phyloP scores from a whole-genome alignment of 768 basidiomycete species.

The Hericium coralloides region DNA sequence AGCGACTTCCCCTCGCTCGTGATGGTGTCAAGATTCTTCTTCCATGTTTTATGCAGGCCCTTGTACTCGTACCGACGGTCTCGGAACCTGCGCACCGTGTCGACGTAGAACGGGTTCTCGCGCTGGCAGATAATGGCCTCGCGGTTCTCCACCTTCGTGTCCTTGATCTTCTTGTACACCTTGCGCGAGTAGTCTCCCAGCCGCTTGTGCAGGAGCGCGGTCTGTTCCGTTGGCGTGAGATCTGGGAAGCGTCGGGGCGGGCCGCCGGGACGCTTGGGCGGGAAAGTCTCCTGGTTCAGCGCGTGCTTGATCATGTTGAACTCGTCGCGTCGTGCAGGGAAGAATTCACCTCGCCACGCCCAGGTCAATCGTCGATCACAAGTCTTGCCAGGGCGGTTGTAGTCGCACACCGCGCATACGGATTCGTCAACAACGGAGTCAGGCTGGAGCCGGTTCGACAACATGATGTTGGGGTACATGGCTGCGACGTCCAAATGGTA shows the following conservation, averaged over 20 bases:
- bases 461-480: constrained; percentile 99
- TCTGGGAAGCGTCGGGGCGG: constrained; percentile 79
- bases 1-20: constrained; percentile 61
- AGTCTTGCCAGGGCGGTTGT: constrained; percentile 89
- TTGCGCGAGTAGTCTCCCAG: constrained; percentile 97
- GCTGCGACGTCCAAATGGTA: constrained; percentile 99
- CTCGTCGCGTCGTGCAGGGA: constrained; percentile 95
- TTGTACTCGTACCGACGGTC: constrained; percentile 99
- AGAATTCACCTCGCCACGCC: constrained; percentile 99
- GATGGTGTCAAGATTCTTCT: constrained; percentile 87
- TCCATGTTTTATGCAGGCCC: constrained; percentile 97
- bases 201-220: constrained; percentile 88
- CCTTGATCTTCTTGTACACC: constrained; percentile 97
- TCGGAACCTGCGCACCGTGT: constrained; percentile 94
- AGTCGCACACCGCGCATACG: constrained; percentile 96
- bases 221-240: constrained; percentile 77
- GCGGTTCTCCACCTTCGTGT: constrained; percentile 89
- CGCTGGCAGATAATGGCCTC: constrained; percentile 95
- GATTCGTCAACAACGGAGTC: constrained; percentile 97
- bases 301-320: constrained; percentile 99
- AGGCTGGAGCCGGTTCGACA: constrained; percentile 96
- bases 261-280: constrained; percentile 63
- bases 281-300: constrained; percentile 89
- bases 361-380: constrained; percentile 92
- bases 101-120: constrained; percentile 98